Conservation (phyloP, 2,329 filamentous ascomycete genomes). For the Cladosporium sp. region DNA sequence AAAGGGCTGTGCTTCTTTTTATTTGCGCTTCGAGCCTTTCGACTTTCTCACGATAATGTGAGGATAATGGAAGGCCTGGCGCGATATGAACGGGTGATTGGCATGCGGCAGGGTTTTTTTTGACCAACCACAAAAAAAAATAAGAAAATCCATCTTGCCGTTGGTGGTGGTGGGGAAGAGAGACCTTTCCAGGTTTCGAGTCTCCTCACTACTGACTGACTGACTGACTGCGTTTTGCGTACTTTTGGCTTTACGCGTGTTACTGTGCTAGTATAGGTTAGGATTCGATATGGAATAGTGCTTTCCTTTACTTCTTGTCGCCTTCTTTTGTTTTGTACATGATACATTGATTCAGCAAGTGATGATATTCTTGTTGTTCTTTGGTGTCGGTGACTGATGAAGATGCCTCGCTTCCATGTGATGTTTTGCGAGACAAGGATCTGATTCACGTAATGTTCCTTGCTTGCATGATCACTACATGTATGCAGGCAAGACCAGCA, state of each 20-base stretch:
- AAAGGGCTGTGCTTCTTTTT: background rate
- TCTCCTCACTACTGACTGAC: background rate
- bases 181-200: background rate
- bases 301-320: background rate
- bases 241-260: background rate
- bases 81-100: slow-evolving; percentile 4
- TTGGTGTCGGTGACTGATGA: no score
- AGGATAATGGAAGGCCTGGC: background rate
- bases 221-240: background rate
- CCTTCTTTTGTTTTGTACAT: background rate
- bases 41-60: background rate
- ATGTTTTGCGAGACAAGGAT: no score
- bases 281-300: slow-evolving; percentile 8
- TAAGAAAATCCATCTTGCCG: background rate
- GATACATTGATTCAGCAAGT: no score
- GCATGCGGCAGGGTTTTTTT: slow-evolving; percentile 5
- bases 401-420: no score
- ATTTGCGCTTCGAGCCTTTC: background rate
- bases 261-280: slow-evolving; percentile 9
- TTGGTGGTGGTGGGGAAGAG: background rate
- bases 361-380: no score
- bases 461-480: no score
- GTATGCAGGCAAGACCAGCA: no score
- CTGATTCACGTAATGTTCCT: no score
- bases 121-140: background rate